Evolutionary conservation across 2,329 filamentous ascomycete genomes (phyloP), one percentile per base, ranked within the genome.

Genomic region (Colletotrichum destructivum): DNA sequence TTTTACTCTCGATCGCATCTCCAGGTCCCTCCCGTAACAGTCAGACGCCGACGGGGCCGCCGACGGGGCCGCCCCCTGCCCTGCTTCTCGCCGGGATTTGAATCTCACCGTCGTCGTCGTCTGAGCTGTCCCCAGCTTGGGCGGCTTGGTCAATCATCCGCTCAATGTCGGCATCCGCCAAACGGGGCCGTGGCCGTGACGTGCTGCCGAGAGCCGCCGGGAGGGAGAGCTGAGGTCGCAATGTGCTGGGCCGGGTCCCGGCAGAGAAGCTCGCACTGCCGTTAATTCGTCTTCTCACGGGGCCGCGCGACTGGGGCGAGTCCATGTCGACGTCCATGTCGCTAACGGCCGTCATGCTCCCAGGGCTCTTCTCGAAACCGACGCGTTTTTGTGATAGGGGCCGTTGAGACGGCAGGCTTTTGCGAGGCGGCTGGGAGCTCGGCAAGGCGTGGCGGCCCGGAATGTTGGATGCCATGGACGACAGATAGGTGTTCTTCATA

Each of bases 141-240:
- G 83, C 85, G 2, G 84, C 87, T 46, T 83, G 83, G 68, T 90
- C 88, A 51, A 90, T 80, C 86, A 90, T 89, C 47, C 84, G 82
- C 69, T 90, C 88, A 67, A 90, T 88, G 49, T 90, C 88, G 52
- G 88, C 87, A 47, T 89, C 88, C 2, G 82, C 82, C 49, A 90
- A 74, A 5, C 80, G 78, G n/a, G 82, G 78, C 75, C 85, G 78
- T 69, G 84, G 77, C 75, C 83, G 81, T 7, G 79, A 78, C 9
- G 79, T 75, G 54, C 79, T 73, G 6, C 84, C 83, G 8, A 90
- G 79, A 0, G 87, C 88, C 6, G 83, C 83, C 0, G 88, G 86
- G 23, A 89, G 78, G 2, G 87, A 87, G 11, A 90, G 76, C 2
- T 80, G 79, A 16, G 82, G 85, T 26, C 82, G 83, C 62, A 71